Base-by-base conservation (phyloP, 169 alveolate species). In the Eimeria brunetti region DNA sequence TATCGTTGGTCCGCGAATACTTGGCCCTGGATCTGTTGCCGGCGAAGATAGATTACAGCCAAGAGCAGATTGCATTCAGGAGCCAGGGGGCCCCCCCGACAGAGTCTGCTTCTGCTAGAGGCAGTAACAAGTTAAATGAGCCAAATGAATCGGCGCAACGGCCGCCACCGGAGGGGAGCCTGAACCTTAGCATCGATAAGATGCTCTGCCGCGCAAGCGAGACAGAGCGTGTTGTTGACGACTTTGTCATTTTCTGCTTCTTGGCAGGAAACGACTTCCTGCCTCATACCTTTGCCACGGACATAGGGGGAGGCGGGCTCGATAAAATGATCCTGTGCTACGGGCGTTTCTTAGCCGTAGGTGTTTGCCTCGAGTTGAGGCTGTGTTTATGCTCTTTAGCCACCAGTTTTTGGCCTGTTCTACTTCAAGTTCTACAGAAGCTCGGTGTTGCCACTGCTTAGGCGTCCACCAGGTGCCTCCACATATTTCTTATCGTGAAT, bases 231-330 rank as follows among this genome's bases (percentile, higher is more conserved):
- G 69, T 89, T 56, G 76, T 94, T 81, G 97, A 96, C 84, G 97
- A 96, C 89, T 96, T 94, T 78, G 95, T 96, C 58, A 86, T 96
- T 46, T 96, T 96, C 81, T 96, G 97, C 86, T 88, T 94, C 24
- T 76, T 96, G 94, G 96, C 86, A 12, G 99, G 99, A 64, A 99
- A 99, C 95, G 99, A 99, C 96, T 99, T 99, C 96, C 95, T 99
- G 56, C 99, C 99, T 20, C 98, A 98, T 89, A 97, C 98, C 56
- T 98, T 98, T 27, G 95, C 98, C 30, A 97, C 97, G 7, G 97
- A 98, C 51, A 97, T 97, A 81, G 98, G 98, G n/a, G 98, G 97
- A 80, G 98, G 98, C 41, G 99, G 99, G 49, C 98, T 99, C 62
- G 97, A 98, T 33, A 98, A 97, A 95, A 97, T 96, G 94, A 91